A percentile compares a stretch with the other conserved stretches of the same genome.
These are phyloP conservation scores for Mimosa bimucronata DNA, from an alignment of 306 rosid species.

Conservation along the genomic window DNA sequence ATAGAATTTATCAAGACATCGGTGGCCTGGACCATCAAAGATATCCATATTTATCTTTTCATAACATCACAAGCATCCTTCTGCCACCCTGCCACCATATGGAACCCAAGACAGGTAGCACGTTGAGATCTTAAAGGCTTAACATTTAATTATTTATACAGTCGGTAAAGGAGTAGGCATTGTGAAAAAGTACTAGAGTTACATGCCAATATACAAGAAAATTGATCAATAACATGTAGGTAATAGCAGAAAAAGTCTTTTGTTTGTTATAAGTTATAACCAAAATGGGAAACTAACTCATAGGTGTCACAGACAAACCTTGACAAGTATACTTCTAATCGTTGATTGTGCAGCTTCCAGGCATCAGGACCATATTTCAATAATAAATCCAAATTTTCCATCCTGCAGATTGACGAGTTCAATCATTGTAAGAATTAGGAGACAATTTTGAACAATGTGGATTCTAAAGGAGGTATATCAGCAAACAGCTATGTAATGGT, in stretches of 20 bases:
- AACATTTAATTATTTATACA: not conserved
- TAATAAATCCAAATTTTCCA: conserved; percentile 86
- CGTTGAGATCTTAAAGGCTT: not conserved
- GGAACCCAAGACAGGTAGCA: conserved; percentile 8
- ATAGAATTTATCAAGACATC: not conserved
- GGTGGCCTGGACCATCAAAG: not conserved
- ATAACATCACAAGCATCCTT: not conserved
- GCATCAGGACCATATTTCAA: conserved; percentile 84
- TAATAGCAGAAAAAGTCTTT: not conserved
- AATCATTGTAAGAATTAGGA: conserved; percentile 26
- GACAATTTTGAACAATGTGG: not conserved
- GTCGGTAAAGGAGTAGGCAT: not conserved
- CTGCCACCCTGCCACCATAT: conserved; percentile 17
- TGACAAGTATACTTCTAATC: conserved; percentile 68
- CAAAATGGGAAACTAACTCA: not conserved
- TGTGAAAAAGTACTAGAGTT: not conserved
- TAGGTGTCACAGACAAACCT: conserved; percentile 57
- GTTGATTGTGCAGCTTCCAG: conserved; percentile 83
- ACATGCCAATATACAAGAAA: conserved; percentile 28
- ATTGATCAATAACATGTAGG: not conserved
- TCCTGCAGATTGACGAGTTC: conserved; percentile 53
- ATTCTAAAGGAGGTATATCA: not conserved
- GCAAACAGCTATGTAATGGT: conserved; percentile 3
- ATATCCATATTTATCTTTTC: not conserved
- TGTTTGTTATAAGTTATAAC: not conserved